These are phyloP conservation scores for Ceriops decandra DNA, from an alignment of 345 rosid species.

Conservation along the genomic window DNA sequence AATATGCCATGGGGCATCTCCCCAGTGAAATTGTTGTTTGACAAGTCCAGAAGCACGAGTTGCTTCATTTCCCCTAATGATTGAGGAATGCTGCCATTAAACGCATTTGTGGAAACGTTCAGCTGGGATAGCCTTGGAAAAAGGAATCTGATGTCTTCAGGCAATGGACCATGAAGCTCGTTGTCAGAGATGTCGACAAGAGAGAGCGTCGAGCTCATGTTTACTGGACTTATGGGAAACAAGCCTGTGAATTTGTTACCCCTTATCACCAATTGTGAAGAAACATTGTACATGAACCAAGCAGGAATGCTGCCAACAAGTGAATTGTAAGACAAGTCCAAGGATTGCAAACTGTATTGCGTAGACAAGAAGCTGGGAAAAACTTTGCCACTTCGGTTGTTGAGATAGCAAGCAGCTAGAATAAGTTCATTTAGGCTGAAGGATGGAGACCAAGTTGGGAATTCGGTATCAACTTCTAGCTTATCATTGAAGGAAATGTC, in stretches of 20 bases:
- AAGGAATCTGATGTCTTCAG: slow-evolving; percentile 3
- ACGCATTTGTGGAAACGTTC: background rate
- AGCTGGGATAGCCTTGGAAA: slow-evolving; percentile 1
- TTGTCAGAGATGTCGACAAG: slow-evolving; percentile 10
- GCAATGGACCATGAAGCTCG: slow-evolving; percentile 7
- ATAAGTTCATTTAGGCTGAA: slow-evolving; percentile 1
- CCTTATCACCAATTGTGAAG: slow-evolving; percentile 10
- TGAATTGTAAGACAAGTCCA: slow-evolving; percentile 12
- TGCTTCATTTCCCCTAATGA: slow-evolving; percentile 4
- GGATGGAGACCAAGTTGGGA: slow-evolving; percentile 11
- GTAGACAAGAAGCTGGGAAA: slow-evolving; percentile 13
- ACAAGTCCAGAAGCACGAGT: slow-evolving; percentile 2
- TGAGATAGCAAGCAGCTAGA: slow-evolving; percentile 15
- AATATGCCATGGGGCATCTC: slow-evolving; percentile 1
- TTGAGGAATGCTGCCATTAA: slow-evolving; percentile 6
- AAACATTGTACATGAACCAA: slow-evolving; percentile 12
- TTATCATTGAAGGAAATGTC: slow-evolving; percentile 8
- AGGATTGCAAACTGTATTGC: background rate
- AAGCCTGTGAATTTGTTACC: slow-evolving; percentile 18
- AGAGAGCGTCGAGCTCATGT: slow-evolving; percentile 14
- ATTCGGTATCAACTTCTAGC: slow-evolving; percentile 6
- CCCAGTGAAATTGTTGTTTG: slow-evolving; percentile 3
- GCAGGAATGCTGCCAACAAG: slow-evolving; percentile 8
- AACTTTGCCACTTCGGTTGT: background rate
- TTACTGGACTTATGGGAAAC: background rate